Conservation (phyloP, 805 yeast genomes). For the Candida sanyiensis region DNA sequence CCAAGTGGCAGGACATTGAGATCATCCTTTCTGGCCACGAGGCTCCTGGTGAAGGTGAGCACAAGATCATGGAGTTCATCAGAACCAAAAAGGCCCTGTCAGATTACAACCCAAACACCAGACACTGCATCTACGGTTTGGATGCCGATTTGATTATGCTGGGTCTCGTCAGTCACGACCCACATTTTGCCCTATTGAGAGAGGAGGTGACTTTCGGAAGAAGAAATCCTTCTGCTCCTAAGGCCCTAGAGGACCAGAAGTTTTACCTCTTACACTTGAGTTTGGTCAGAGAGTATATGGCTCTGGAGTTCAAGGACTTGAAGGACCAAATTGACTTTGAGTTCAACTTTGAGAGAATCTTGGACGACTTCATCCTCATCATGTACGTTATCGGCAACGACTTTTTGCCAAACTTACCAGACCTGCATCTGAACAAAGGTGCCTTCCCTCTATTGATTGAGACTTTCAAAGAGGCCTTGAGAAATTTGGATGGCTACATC, state of each 20-base stretch:
- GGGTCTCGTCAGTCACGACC: constrained; percentile 94
- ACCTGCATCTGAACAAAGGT: constrained; percentile 87
- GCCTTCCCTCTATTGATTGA: constrained; percentile 91
- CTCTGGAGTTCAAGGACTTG: constrained; percentile 74
- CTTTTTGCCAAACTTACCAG: constrained; percentile 95
- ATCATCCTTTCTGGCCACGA: constrained; percentile 92
- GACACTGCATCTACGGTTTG: constrained; percentile 94
- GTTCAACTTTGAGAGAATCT: constrained; percentile 78
- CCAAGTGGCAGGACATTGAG: constrained; percentile 88
- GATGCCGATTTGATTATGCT: constrained; percentile 97
- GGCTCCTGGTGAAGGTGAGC: constrained; percentile 99
- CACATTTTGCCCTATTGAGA: constrained; percentile 90
- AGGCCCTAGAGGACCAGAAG: constrained; percentile 66
- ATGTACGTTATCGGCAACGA: constrained; percentile 97
- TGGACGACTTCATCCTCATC: constrained; percentile 89
- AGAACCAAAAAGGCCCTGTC: constrained; percentile 86
- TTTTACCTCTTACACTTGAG: constrained; percentile 82
- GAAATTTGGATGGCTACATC: constrained; percentile 73
- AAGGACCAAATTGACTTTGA: constrained; percentile 55
- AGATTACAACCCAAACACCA: constrained; percentile 83
- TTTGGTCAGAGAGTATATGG: constrained; percentile 83
- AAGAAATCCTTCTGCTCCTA: constrained; percentile 32
- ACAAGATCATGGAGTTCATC: constrained; percentile 93
- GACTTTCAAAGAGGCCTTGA: constrained; percentile 78
- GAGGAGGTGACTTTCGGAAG: constrained; percentile 95